Conservation (phyloP, 179 eudicot genomes). For the Amaranthus tricolor region DNA sequence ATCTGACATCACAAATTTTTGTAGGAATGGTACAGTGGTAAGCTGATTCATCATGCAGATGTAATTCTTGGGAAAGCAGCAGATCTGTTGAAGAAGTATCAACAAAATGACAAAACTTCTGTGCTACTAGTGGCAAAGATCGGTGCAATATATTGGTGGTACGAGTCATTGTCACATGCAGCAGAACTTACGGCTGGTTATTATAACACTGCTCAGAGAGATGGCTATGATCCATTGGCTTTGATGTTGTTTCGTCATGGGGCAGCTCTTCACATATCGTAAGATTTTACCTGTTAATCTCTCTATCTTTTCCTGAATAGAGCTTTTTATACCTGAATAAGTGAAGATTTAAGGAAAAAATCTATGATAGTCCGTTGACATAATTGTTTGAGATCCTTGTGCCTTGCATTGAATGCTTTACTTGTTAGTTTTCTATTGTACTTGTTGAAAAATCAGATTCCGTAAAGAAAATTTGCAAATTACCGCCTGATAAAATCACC, state of each 20-base stretch:
- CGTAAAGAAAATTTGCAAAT: too few relatives aligned
- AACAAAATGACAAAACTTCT: constrained; percentile 37
- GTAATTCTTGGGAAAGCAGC: constrained; percentile 49
- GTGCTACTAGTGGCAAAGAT: constrained; percentile 59
- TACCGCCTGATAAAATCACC: too few relatives aligned
- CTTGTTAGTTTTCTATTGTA: background rate
- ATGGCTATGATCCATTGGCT: constrained; percentile 61
- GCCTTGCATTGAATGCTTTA: background rate
- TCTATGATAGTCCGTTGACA: background rate
- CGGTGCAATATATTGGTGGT: constrained; percentile 63
- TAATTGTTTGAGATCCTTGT: background rate
- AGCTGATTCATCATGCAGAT: constrained; percentile 58
- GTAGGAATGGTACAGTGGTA: constrained; percentile 71
- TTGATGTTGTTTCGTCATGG: constrained; percentile 44
- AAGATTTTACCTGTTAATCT: constrained; percentile 24
- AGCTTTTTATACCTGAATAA: too few relatives aligned
- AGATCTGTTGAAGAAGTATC: constrained; percentile 50
- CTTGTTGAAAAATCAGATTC: background rate
- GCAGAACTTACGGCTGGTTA: constrained; percentile 73
- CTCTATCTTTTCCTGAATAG: background rate
- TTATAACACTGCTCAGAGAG: constrained; percentile 58
- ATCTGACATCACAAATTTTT: constrained; percentile 22
- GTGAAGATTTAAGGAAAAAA: background rate
- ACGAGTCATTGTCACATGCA: constrained; percentile 51
- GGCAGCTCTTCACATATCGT: constrained; percentile 58